Conservation (phyloP, 192 early-diverging fungal species). For the Coemansia sp. region DNA sequence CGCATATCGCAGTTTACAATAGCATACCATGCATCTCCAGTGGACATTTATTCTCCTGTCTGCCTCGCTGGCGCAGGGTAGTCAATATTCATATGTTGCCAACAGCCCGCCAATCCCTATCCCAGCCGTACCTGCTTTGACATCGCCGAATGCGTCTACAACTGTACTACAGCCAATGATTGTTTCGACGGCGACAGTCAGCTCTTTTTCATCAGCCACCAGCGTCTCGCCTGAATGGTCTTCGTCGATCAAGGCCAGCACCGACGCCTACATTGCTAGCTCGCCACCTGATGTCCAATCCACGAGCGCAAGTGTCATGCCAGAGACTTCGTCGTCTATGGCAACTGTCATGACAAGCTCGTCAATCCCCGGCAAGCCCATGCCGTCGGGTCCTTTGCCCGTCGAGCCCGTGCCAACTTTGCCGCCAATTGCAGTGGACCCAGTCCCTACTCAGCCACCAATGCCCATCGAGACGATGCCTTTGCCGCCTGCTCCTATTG, state of each 20-base stretch:
- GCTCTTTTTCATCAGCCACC: not conserved
- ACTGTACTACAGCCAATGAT: constrained; percentile 5
- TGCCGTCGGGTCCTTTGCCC: constrained; percentile 10
- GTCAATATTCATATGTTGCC: constrained; percentile 30
- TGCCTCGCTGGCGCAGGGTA: constrained; percentile 29
- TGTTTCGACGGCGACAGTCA: constrained; percentile 8
- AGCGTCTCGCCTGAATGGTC: not conserved
- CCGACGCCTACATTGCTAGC: constrained; percentile 32
- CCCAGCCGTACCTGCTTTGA: constrained; percentile 5
- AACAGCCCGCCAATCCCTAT: constrained; percentile 19
- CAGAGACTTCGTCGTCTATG: not conserved
- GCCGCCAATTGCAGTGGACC: not conserved
- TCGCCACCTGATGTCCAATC: constrained; percentile 22
- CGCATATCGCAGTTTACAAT: not conserved
- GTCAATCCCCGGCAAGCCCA: constrained; percentile 1
- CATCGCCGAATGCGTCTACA: not conserved
- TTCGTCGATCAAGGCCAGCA: constrained; percentile 5
- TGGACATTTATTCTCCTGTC: constrained; percentile 45
- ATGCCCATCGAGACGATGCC: constrained; percentile 7
- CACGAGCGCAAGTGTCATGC: not conserved
- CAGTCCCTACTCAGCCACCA: constrained; percentile 1
- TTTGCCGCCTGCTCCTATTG: not conserved
- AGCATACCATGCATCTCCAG: constrained; percentile 34
- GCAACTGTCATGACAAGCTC: not conserved
- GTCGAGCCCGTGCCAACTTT: not conserved